Evolutionary conservation across 2,329 filamentous ascomycete genomes (phyloP), one percentile per base, ranked within the genome.

Genomic region (Colletotrichum sp.): DNA sequence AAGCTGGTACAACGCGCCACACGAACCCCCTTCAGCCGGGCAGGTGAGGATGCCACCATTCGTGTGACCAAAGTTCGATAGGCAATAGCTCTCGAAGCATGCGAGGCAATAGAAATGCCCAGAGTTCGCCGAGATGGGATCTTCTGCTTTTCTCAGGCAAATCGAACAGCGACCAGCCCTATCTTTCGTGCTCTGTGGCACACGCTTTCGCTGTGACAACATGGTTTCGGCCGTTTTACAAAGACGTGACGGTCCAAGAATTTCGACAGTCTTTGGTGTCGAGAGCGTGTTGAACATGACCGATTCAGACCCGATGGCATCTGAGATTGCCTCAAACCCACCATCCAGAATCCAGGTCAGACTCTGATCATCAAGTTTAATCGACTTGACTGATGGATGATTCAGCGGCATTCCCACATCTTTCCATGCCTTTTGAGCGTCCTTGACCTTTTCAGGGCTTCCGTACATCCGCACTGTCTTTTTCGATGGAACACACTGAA

Each of bases 21-120:
- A n/a, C 1, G 8, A 5, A 3, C 36, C 36, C 36, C 36, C 16
- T 44, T 44, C 36, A 44, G 36, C 36, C n/a, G n/a, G n/a, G n/a
- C n/a, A n/a, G n/a, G n/a, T n/a, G n/a, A n/a, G n/a, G n/a, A n/a
- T n/a, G n/a, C n/a, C n/a, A n/a, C n/a, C n/a, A n/a, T n/a, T n/a
- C n/a, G n/a, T n/a, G n/a, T n/a, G n/a, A n/a, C n/a, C n/a, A n/a
- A n/a, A n/a, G n/a, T n/a, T n/a, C n/a, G n/a, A n/a, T n/a, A 52
- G 69, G 71, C 84, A 85, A 9, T 84, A 77, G 49, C 79, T 79
- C 62, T 82, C 79, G 63, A 89, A 88, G 77, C 87, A 89, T 19
- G 82, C 80, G 0, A 78, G 77, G 77, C 87, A 89, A 75, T 88
- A 89, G 13, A 81, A 52, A 74, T 89, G 87, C 2, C 77, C 79